Evolutionary conservation across 2,329 filamentous ascomycete species (phyloP), one percentile per base, ranked within the genome.

Genomic region (Mollisia scopiformis): DNA sequence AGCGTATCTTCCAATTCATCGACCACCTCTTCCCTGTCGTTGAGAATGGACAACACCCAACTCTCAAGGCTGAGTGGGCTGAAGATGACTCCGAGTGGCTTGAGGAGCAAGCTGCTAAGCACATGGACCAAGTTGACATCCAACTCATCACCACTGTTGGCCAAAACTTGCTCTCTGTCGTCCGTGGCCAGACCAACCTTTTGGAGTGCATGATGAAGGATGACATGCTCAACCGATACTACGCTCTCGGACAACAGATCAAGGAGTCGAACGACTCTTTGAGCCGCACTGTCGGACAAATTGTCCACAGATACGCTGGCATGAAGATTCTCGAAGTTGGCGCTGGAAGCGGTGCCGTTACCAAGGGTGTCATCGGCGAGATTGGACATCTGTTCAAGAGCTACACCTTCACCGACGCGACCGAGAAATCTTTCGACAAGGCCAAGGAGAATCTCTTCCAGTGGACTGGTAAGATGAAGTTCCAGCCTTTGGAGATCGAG

Each of bases 351-450:
- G 47, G 47, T 13, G n/a, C 27, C 33, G 47, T 51, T 3, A 33
- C 47, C 19, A 51, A 33, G n/a, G 47, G 47, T 51, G 47, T 51
- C 16, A 31, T 51, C 11, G 47, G 39, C 43, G 58, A 60, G 33
- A 60, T 60, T 6, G 58, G 58, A 16, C 58, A 60, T 23, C 52
- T 60, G 10, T 60, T 60, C 46, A 60, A 56, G 37, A 56, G 52
- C 35, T 62, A 54, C 19, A 53, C 35, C 1, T 82, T 72, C 66
- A 81, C 80, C 0, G 79, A 82, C 58, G 74, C 80, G 14, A 76
- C 75, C 0, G 58, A 72, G 3, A 74, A 71, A 7, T 78, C 78
- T 67, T 80, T 82, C 53, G 74, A 75, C 19, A 63, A 67, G 1
- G 76, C 75, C 0, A 62, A 68, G 27, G 62, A 71, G 19, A 57